Conservation (phyloP, 192 early-diverging fungal genomes). For the Coemansia sp. region DNA sequence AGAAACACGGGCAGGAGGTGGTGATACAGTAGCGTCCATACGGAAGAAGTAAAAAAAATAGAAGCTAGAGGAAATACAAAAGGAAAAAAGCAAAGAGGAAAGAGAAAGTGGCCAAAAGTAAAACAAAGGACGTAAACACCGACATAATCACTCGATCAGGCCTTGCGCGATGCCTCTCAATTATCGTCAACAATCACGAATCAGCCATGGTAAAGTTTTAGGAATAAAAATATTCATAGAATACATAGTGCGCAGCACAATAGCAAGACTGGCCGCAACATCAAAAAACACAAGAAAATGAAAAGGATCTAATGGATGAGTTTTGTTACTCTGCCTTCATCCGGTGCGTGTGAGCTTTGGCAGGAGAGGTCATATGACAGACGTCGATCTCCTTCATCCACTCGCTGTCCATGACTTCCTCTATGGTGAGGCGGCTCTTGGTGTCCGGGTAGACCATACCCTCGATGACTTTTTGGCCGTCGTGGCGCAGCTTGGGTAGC, state of each 20-base stretch:
- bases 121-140: background rate
- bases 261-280: background rate
- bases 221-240: background rate
- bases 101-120: background rate
- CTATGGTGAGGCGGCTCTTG: constrained; percentile 59
- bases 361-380: constrained; percentile 40
- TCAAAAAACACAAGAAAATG: background rate
- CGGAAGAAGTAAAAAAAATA: background rate
- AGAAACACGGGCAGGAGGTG: background rate
- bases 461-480: constrained; percentile 59
- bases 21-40: background rate
- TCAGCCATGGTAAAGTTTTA: background rate
- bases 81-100: constrained; percentile 4
- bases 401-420: constrained; percentile 63
- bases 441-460: constrained; percentile 65
- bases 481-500: constrained; percentile 57
- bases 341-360: constrained; percentile 32
- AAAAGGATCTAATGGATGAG: background rate
- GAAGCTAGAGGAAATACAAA: background rate
- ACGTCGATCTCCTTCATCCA: constrained; percentile 73
- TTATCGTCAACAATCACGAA: constrained; percentile 9
- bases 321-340: constrained; percentile 31
- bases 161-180: background rate
- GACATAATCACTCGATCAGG: background rate
- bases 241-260: background rate